Evolutionary conservation across 768 basidiomycete species (phyloP).

Genomic region (Xanthoconium purpureum): DNA sequence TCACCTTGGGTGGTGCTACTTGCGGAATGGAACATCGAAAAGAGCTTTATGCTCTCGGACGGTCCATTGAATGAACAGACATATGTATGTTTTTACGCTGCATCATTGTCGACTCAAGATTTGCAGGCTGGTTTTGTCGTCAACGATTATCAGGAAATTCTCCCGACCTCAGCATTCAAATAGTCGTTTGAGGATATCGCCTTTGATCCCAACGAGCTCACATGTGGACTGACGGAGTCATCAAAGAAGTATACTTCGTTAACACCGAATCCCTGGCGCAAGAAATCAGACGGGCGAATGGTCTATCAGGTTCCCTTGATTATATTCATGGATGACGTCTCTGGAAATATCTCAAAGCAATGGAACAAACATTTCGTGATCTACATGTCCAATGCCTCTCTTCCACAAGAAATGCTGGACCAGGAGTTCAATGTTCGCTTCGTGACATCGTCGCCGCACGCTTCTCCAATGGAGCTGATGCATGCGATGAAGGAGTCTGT

Average conservation of each 20-base stretch:
- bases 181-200: background rate
- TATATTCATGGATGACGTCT: slow-evolving; percentile 36
- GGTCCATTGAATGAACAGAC: too few species aligned
- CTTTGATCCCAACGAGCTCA: background rate
- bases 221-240: background rate
- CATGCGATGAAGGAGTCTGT: background rate
- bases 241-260: background rate
- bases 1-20: too few species aligned
- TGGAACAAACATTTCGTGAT: slow-evolving; percentile 35
- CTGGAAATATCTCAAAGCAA: too few species aligned
- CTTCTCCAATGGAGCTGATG: slow-evolving; percentile 28
- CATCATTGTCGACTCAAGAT: too few species aligned
- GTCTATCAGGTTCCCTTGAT: slow-evolving; percentile 19
- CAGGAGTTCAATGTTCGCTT: slow-evolving; percentile 31
- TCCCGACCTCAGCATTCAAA: background rate
- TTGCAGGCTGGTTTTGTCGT: background rate
- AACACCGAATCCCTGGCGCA: background rate
- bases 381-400: slow-evolving; percentile 32
- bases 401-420: slow-evolving; percentile 27
- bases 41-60: background rate
- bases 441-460: slow-evolving; percentile 34
- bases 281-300: background rate
- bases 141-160: background rate
- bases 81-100: too few species aligned
- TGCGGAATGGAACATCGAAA: too few species aligned